These are phyloP conservation scores for Zanthoxylum bungeanum DNA, from an alignment of 345 rosid species.

Conservation along the genomic window DNA sequence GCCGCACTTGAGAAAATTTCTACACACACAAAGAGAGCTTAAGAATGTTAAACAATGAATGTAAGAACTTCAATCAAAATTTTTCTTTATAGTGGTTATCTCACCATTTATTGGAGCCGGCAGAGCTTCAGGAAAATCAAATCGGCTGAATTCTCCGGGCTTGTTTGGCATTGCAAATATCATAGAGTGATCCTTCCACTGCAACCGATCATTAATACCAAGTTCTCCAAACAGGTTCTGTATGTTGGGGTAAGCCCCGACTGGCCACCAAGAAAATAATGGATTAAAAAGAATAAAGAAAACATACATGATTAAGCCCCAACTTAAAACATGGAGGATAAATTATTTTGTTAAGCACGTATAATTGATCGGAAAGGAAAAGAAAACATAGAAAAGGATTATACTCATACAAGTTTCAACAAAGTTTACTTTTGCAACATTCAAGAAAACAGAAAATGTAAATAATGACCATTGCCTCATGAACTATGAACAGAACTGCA, in stretches of 20 bases:
- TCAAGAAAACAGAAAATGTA: not conserved
- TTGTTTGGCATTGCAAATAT: slow-evolving; percentile 96
- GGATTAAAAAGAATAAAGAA: slow-evolving; percentile 4
- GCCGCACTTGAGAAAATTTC: too few relatives aligned
- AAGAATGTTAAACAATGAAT: not conserved
- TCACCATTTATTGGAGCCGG: slow-evolving; percentile 92
- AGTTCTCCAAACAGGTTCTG: slow-evolving; percentile 95
- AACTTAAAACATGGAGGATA: not conserved
- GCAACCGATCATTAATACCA: slow-evolving; percentile 82
- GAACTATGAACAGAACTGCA: not conserved
- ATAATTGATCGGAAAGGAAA: not conserved
- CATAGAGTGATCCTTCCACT: slow-evolving; percentile 99
- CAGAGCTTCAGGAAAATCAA: slow-evolving; percentile 85
- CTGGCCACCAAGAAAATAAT: slow-evolving; percentile 40
- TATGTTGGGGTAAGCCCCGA: slow-evolving; percentile 92
- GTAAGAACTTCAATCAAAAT: not conserved
- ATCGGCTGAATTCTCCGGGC: slow-evolving; percentile 93
- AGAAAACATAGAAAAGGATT: not conserved
- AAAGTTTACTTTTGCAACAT: not conserved
- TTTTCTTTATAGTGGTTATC: slow-evolving; percentile 7
- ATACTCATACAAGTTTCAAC: not conserved
- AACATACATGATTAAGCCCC: not conserved
- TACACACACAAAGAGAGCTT: too few relatives aligned
- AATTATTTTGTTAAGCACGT: not conserved
- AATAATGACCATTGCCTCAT: not conserved